Evolutionary conservation across 2,329 filamentous ascomycete genomes (phyloP).

Genomic region (Acrodontium crateriforme): DNA sequence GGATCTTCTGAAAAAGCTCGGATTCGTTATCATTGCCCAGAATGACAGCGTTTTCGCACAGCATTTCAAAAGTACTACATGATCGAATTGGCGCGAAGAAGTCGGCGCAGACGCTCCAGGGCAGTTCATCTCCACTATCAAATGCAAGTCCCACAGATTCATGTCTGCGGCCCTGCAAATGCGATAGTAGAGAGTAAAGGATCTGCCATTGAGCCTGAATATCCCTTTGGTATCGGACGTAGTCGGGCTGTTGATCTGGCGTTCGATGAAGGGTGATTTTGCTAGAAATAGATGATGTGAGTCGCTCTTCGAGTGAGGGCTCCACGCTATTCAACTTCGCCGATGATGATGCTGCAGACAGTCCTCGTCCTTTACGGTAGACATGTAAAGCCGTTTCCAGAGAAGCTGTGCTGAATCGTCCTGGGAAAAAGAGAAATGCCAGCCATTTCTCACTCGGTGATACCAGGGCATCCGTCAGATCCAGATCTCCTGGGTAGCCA

Average conservation of each 20-base stretch:
- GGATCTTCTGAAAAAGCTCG: conserved; percentile 3
- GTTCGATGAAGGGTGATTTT: conserved; percentile 52
- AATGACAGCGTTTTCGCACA: conserved; percentile 49
- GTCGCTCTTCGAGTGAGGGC: conserved; percentile 56
- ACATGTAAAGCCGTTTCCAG: conserved; percentile 73
- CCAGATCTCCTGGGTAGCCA: conserved; percentile 23
- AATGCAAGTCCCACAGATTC: conserved; percentile 68
- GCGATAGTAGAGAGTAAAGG: conserved; percentile 73
- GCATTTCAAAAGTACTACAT: conserved; percentile 63
- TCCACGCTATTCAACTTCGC: conserved; percentile 34
- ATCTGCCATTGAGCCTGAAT: conserved; percentile 77
- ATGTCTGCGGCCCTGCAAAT: conserved; percentile 72
- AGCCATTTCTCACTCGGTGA: conserved; percentile 62
- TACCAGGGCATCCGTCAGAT: conserved; percentile 14
- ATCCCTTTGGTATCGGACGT: conserved; percentile 57
- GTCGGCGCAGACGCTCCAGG: conserved; percentile 78
- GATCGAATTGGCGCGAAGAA: conserved; percentile 64
- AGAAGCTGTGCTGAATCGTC: conserved; percentile 64
- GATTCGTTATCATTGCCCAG: conserved; percentile 4
- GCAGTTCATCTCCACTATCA: conserved; percentile 55
- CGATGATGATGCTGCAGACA: conserved; percentile 18
- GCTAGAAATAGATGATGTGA: conserved; percentile 57
- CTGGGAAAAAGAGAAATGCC: conserved; percentile 66
- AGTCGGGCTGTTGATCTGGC: conserved; percentile 54
- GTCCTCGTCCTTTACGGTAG: conserved; percentile 53